phyloP scores from a whole-genome alignment of 345 rosid genomes.

The Hibiscus tridactylites region DNA sequence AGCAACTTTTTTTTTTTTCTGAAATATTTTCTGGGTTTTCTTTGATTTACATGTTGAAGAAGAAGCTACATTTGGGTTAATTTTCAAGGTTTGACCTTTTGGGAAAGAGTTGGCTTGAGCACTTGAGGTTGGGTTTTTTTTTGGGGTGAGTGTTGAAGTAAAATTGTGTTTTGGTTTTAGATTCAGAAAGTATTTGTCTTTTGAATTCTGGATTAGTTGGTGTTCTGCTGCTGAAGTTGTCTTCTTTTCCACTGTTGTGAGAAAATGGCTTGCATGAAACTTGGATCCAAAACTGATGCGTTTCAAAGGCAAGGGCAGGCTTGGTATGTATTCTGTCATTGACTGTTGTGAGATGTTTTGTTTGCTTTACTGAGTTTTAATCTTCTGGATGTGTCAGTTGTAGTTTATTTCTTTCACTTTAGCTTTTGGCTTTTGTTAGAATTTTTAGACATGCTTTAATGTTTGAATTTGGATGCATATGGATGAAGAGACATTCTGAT shows the following conservation, averaged over 20 bases:
- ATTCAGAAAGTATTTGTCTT: neutral
- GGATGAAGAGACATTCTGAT: neutral
- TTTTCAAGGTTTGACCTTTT: neutral
- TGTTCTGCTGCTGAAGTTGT: neutral
- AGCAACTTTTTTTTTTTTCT: conserved; percentile 13
- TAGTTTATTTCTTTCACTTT: neutral
- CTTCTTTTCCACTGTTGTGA: neutral
- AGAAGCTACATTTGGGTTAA: conserved; percentile 26
- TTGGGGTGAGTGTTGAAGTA: neutral
- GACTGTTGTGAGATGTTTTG: neutral
- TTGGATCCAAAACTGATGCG: neutral
- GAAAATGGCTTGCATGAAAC: neutral
- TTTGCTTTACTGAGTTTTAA: neutral
- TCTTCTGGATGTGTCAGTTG: too few species aligned
- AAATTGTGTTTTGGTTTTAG: conserved; percentile 13
- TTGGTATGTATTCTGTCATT: conserved; percentile 45
- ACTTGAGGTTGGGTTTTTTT: neutral
- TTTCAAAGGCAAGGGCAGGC: conserved; percentile 89
- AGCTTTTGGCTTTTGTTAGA: neutral
- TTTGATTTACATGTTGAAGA: neutral
- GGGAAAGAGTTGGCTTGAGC: neutral
- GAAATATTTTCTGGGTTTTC: conserved; percentile 24
- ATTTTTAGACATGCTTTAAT: neutral
- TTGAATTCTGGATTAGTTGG: neutral
- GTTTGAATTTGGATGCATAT: neutral